A percentile compares a stretch with the other conserved stretches of the same genome.
These are phyloP conservation scores for Amanita subjunquillea DNA, from an alignment of 768 basidiomycete species.

Conservation along the genomic window DNA sequence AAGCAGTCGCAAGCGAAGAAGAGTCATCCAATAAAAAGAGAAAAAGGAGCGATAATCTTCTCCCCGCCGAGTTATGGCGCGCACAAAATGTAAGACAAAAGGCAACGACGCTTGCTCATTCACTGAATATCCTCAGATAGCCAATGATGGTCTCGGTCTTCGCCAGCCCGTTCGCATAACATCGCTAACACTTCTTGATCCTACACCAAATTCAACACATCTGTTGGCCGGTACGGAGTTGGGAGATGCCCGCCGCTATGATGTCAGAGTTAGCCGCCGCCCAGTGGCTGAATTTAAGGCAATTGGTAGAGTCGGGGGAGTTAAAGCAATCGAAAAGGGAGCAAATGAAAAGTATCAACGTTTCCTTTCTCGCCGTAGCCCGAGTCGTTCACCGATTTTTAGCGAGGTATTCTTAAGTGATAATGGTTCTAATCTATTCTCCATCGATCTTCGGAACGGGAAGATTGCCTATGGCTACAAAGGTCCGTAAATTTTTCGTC, in stretches of 20 bases:
- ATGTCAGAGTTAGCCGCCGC: conserved; percentile 56
- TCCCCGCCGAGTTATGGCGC: conserved; percentile 74
- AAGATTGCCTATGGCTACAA: conserved; percentile 55
- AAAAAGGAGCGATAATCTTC: conserved; percentile 44
- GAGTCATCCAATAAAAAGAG: conserved; percentile 35
- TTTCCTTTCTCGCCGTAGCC: conserved; percentile 1
- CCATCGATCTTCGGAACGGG: conserved; percentile 64
- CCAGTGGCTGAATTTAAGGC: conserved; percentile 62
- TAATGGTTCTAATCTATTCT: conserved; percentile 48
- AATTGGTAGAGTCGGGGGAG: conserved; percentile 49
- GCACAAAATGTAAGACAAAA: conserved; percentile 61
- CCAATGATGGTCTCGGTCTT: conserved; percentile 66
- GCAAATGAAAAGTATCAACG: conserved; percentile 38
- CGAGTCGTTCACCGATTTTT: background rate
- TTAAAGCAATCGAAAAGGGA: conserved; percentile 50
- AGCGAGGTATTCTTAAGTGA: conserved; percentile 71
- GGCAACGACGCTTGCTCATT: background rate
- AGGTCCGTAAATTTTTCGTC: conserved; percentile 25
- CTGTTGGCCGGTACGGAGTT: conserved; percentile 64
- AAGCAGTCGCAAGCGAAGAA: conserved; percentile 10
- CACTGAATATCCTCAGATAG: conserved; percentile 29
- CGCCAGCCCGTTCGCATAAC: conserved; percentile 75
- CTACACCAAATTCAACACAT: conserved; percentile 30
- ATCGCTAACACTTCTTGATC: conserved; percentile 47
- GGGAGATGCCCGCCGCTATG: conserved; percentile 70